Evolutionary conservation across 225 moss, liverwort and hornwort genomes (phyloP).

Genomic region (Ulota crispa): DNA sequence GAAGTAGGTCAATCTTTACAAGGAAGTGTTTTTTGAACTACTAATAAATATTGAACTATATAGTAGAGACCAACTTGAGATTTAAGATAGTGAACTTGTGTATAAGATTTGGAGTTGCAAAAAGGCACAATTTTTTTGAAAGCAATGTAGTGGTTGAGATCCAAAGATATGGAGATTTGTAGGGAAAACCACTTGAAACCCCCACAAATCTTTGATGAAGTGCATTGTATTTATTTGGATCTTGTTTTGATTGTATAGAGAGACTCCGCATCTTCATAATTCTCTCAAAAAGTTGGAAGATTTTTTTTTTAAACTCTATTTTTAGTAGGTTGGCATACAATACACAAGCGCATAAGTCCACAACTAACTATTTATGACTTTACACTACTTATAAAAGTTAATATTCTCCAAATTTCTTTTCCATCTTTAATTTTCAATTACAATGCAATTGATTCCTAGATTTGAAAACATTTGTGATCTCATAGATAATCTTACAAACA

Average conservation of each 20-base stretch:
- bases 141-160: neutral
- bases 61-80: neutral
- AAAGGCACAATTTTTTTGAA: conserved; percentile 3
- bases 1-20: neutral
- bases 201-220: neutral
- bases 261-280: too few species aligned
- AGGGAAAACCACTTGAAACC: neutral
- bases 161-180: conserved; percentile 24
- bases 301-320: too few species aligned
- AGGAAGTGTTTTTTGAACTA: neutral
- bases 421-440: too few species aligned
- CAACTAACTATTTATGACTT: too few species aligned
- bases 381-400: too few species aligned
- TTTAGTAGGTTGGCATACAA: too few species aligned
- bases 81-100: neutral
- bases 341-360: too few species aligned
- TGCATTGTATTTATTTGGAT: neutral
- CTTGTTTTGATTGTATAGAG: neutral
- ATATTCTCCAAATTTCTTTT: too few species aligned
- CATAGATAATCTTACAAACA: too few species aligned
- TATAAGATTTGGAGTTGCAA: conserved; percentile 11
- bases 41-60: neutral
- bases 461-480: too few species aligned
- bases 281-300: too few species aligned
- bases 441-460: too few species aligned